phyloP scores from a whole-genome alignment of 257 asterid genomes.

The Primulina tabacum region DNA sequence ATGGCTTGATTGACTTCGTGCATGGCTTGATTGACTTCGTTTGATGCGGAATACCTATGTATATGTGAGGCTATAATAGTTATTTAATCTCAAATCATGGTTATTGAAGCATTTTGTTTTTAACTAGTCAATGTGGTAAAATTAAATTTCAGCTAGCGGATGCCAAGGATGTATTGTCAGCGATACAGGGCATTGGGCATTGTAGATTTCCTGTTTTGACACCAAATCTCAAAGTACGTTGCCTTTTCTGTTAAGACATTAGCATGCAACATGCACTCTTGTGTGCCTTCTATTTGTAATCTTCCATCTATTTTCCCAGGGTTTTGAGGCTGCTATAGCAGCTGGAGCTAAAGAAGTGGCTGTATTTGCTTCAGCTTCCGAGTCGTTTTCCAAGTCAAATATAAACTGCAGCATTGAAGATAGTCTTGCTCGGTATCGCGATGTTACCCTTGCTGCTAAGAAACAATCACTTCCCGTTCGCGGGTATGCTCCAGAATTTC shows the following conservation, averaged over 20 bases:
- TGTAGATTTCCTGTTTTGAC: constrained; percentile 79
- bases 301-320: constrained; percentile 42
- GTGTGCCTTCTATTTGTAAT: constrained; percentile 5
- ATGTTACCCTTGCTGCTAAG: constrained; percentile 75
- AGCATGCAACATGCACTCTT: constrained; percentile 3
- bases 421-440: constrained; percentile 72
- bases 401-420: constrained; percentile 80
- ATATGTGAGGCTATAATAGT: background rate
- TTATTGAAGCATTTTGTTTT: constrained; percentile 22
- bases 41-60: constrained; percentile 2
- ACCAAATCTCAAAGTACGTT: constrained; percentile 76
- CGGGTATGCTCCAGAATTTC: constrained; percentile 50
- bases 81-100: constrained; percentile 6
- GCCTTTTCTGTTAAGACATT: background rate
- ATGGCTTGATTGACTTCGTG: background rate
- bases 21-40: background rate
- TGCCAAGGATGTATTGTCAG: constrained; percentile 76
- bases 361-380: constrained; percentile 89
- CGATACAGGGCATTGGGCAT: constrained; percentile 52
- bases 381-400: constrained; percentile 78
- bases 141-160: constrained; percentile 69
- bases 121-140: constrained; percentile 16
- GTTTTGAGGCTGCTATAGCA: constrained; percentile 78
- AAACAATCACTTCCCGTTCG: constrained; percentile 64
- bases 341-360: constrained; percentile 96